Conservation (phyloP, 805 yeast genomes). For the Kuraishia hungarica region DNA sequence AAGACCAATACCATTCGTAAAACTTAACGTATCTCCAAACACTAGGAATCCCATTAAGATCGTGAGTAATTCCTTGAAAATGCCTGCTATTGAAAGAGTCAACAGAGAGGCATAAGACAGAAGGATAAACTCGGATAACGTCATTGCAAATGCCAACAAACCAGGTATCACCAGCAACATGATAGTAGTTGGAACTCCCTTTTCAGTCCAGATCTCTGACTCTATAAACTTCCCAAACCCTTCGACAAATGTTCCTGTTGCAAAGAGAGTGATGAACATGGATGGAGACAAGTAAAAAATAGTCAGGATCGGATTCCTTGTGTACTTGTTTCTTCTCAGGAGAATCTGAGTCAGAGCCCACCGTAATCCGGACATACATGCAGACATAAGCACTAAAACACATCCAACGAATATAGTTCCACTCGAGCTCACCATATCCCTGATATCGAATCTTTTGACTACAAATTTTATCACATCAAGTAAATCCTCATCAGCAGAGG, state of each 20-base stretch:
- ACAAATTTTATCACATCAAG: conserved; percentile 5
- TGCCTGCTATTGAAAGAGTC: conserved; percentile 85
- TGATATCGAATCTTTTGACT: conserved; percentile 4
- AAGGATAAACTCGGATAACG: conserved; percentile 77
- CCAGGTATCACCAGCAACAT: conserved; percentile 72
- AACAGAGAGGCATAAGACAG: conserved; percentile 76
- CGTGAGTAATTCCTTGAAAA: conserved; percentile 85
- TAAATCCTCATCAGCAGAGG: conserved; percentile 8
- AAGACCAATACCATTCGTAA: conserved; percentile 67
- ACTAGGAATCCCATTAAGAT: conserved; percentile 60
- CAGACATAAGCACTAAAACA: conserved; percentile 63
- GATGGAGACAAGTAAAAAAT: conserved; percentile 80
- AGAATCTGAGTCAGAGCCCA: conserved; percentile 93
- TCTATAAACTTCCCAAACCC: conserved; percentile 45
- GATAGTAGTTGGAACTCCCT: conserved; percentile 48
- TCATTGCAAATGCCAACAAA: conserved; percentile 79
- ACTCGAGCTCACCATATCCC: conserved; percentile 3
- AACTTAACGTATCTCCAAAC: conserved; percentile 65
- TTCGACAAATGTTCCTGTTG: conserved; percentile 62
- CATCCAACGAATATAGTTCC: conserved; percentile 44
- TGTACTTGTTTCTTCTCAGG: conserved; percentile 48
- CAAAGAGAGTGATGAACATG: conserved; percentile 58
- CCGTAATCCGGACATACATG: conserved; percentile 80
- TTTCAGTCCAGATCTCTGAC: conserved; percentile 57
- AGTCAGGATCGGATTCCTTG: conserved; percentile 73